These are phyloP conservation scores for Exsudoporus floridanus DNA, from an alignment of 1,284 basidiomycete genomes.

Conservation along the genomic window DNA sequence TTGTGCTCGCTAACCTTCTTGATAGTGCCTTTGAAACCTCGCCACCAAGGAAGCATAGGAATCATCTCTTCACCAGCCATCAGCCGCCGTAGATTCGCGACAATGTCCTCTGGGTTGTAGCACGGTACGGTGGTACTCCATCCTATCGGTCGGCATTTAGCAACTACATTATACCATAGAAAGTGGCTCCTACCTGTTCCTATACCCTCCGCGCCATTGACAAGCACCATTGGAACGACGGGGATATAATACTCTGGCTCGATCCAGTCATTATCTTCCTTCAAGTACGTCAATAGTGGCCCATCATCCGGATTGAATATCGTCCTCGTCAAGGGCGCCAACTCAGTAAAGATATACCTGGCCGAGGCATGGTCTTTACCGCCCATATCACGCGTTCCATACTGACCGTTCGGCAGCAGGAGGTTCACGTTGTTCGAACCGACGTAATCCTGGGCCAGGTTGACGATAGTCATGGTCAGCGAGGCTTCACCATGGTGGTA, in stretches of 20 bases:
- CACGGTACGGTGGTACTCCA: conserved; percentile 96
- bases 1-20: conserved; percentile 81
- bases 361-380: conserved; percentile 96
- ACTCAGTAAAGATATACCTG: conserved; percentile 94
- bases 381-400: conserved; percentile 88
- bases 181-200: conserved; percentile 72
- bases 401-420: conserved; percentile 90
- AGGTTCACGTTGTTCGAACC: conserved; percentile 97
- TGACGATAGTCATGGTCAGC: conserved; percentile 88
- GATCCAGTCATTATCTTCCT: conserved; percentile 86
- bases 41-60: conserved; percentile 96
- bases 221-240: conserved; percentile 82
- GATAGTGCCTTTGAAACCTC: conserved; percentile 90
- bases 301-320: conserved; percentile 89
- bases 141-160: conserved; percentile 46
- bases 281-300: conserved; percentile 78
- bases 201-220: conserved; percentile 98
- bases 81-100: conserved; percentile 82
- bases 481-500: conserved; percentile 97
- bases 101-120: conserved; percentile 92
- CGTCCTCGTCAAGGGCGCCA: conserved; percentile 74
- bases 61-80: conserved; percentile 86
- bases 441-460: conserved; percentile 91
- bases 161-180: conserved; percentile 1
- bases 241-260: conserved; percentile 98